phyloP scores from a whole-genome alignment of 2,329 filamentous ascomycete genomes.

The Fusarium nematophilum region DNA sequence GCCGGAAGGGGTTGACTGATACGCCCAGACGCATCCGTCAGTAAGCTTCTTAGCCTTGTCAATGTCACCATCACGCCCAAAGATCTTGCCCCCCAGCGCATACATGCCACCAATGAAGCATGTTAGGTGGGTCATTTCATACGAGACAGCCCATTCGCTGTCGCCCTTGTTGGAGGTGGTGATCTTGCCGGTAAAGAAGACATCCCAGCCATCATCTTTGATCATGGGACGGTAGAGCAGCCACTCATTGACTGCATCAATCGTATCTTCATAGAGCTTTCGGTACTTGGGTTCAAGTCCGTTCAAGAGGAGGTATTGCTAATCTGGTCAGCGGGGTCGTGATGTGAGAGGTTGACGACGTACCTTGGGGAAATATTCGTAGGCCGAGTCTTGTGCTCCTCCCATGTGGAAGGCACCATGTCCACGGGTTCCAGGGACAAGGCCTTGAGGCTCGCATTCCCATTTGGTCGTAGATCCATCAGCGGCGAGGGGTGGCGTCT shows the following conservation, averaged over 20 bases:
- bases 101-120: constrained; percentile 80
- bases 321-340: constrained; percentile 49
- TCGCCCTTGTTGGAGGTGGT: constrained; percentile 57
- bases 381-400: constrained; percentile 75
- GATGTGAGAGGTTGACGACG: not conserved
- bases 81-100: constrained; percentile 72
- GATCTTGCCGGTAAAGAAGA: constrained; percentile 79
- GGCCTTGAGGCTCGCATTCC: constrained; percentile 70
- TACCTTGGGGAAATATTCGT: constrained; percentile 76
- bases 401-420: constrained; percentile 69
- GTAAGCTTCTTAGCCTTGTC: constrained; percentile 72
- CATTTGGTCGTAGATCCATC: constrained; percentile 50
- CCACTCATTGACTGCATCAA: constrained; percentile 76
- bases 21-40: constrained; percentile 77
- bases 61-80: constrained; percentile 68
- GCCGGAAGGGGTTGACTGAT: constrained; percentile 68
- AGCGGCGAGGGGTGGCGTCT: constrained; percentile 48
- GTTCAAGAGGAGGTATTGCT: constrained; percentile 79
- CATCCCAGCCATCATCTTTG: constrained; percentile 70
- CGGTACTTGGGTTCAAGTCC: constrained; percentile 79
- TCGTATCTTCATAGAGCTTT: constrained; percentile 75
- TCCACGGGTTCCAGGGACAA: constrained; percentile 60
- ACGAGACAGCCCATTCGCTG: constrained; percentile 59
- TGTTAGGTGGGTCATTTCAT: constrained; percentile 72
- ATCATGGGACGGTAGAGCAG: constrained; percentile 84